A percentile compares a stretch with the other conserved stretches of the same genome.
Conservation (phyloP, 306 rosid species). For the Vachellia collinsii region DNA sequence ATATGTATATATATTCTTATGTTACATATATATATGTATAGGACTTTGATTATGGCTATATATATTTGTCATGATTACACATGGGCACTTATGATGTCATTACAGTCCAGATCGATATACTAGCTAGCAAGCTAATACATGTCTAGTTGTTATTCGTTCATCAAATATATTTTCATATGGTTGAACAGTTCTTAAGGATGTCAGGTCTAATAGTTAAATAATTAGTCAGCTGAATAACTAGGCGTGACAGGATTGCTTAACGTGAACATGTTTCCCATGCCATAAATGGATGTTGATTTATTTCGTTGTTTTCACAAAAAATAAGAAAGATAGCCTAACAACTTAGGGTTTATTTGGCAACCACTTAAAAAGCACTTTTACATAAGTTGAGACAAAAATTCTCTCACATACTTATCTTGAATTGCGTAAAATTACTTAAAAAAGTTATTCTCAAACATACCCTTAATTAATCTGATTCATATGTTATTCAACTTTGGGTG, state of each 20-base stretch:
- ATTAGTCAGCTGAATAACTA: not conserved
- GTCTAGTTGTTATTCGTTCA: not conserved
- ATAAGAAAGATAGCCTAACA: not conserved
- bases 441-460: no score
- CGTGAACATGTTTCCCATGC: not conserved
- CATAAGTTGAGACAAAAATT: no score
- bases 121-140: not conserved
- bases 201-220: not conserved
- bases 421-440: no score
- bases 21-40: no score
- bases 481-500: not conserved
- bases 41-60: no score
- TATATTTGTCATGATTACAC: not conserved
- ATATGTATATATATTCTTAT: no score
- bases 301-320: not conserved
- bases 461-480: not conserved
- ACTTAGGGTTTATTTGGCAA: no score
- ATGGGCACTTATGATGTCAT: not conserved
- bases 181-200: not conserved
- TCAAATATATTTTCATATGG: not conserved
- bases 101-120: not conserved
- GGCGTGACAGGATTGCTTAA: not conserved
- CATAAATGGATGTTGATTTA: slow-evolving; percentile 29
- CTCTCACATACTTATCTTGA: no score
- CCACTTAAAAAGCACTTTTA: no score